Percentiles rank a stretch among this genome's conserved stretches.
These are phyloP conservation scores for Alloteropsis semialata DNA, from an alignment of 176 grass and related monocot species.

Conservation along the genomic window DNA sequence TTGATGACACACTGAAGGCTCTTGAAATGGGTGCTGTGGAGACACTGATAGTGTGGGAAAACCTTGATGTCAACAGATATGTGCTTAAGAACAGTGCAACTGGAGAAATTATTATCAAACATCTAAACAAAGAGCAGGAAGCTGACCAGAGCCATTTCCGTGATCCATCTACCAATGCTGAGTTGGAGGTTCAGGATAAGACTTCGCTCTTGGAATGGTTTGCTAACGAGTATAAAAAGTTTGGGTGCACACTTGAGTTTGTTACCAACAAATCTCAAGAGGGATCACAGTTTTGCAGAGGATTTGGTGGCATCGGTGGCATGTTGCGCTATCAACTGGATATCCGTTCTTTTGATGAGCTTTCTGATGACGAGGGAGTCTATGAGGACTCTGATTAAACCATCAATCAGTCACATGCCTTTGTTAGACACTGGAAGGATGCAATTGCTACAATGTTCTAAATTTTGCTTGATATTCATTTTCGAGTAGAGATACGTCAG, in stretches of 20 bases:
- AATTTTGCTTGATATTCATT: constrained; percentile 1
- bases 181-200: constrained; percentile 73
- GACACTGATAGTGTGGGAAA: constrained; percentile 79
- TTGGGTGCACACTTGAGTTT: constrained; percentile 79
- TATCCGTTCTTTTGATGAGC: constrained; percentile 71
- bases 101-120: constrained; percentile 51
- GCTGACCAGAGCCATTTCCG: constrained; percentile 68
- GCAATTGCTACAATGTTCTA: not conserved
- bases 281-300: constrained; percentile 76
- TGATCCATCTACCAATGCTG: constrained; percentile 49
- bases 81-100: constrained; percentile 61
- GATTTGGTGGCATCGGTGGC: constrained; percentile 73
- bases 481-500: not conserved
- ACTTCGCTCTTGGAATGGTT: constrained; percentile 71
- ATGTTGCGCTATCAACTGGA: constrained; percentile 66
- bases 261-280: constrained; percentile 82
- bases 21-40: constrained; percentile 84
- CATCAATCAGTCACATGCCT: constrained; percentile 1
- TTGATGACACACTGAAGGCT: constrained; percentile 70
- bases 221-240: constrained; percentile 81
- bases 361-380: constrained; percentile 62
- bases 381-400: constrained; percentile 68
- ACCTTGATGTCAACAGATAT: constrained; percentile 73
- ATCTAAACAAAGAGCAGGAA: constrained; percentile 68
- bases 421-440: not conserved